Conservation (phyloP, 805 yeast genomes). For the Metschnikowia picachoensis region DNA sequence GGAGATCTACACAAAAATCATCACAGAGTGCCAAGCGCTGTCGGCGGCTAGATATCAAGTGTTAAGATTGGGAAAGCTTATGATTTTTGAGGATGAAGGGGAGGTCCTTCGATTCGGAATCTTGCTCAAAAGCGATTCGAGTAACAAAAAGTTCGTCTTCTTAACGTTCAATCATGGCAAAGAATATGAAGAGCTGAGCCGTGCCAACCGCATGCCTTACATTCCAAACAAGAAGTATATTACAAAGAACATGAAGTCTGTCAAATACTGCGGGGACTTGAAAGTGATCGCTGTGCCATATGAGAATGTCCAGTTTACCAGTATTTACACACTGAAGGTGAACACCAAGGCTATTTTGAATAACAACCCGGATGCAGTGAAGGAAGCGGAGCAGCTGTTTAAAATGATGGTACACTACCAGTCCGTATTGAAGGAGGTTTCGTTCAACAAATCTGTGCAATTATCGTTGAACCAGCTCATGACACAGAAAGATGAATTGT, state of each 20-base stretch:
- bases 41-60: slow-evolving; percentile 44
- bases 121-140: slow-evolving; percentile 41
- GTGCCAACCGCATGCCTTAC: slow-evolving; percentile 31
- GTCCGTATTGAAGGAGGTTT: slow-evolving; percentile 41
- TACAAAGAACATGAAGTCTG: slow-evolving; percentile 30
- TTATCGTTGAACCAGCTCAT: slow-evolving; percentile 35
- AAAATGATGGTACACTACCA: slow-evolving; percentile 33
- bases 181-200: slow-evolving; percentile 23
- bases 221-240: slow-evolving; percentile 34
- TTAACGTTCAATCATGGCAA: slow-evolving; percentile 45
- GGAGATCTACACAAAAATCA: slow-evolving; percentile 41
- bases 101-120: slow-evolving; percentile 49
- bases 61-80: slow-evolving; percentile 51
- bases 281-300: slow-evolving; percentile 39
- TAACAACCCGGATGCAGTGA: slow-evolving; percentile 33
- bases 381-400: slow-evolving; percentile 35
- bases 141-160: slow-evolving; percentile 31
- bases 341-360: slow-evolving; percentile 33
- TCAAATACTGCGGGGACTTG: slow-evolving; percentile 32
- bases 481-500: slow-evolving; percentile 33
- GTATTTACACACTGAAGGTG: slow-evolving; percentile 33
- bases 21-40: slow-evolving; percentile 44
- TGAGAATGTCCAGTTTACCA: slow-evolving; percentile 41
- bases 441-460: slow-evolving; percentile 33
- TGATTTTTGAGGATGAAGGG: slow-evolving; percentile 52